Percentiles rank a stretch among this genome's conserved stretches.
Conservation (phyloP, 2,329 filamentous ascomycete genomes). For the Claviceps humidiphila region DNA sequence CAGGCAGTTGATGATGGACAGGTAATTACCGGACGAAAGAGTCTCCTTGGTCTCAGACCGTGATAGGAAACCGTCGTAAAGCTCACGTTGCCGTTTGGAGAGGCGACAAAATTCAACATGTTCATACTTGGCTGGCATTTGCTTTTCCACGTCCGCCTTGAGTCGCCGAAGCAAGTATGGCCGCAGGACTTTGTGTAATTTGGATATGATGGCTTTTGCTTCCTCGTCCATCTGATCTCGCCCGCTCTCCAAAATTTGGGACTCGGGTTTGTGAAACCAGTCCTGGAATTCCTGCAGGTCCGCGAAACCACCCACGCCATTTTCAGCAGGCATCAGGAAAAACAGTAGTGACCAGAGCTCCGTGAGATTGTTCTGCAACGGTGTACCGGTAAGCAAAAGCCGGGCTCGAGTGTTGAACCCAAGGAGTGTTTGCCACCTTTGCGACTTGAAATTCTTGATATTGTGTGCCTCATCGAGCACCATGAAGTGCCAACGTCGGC, state of each 20-base stretch:
- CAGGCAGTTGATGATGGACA: conserved; percentile 95
- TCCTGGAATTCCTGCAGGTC: conserved; percentile 93
- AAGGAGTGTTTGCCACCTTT: conserved; percentile 89
- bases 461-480: conserved; percentile 97
- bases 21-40: conserved; percentile 81
- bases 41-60: conserved; percentile 81
- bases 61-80: conserved; percentile 94
- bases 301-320: conserved; percentile 78
- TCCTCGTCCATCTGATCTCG: conserved; percentile 91
- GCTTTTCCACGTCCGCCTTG: conserved; percentile 96
- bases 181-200: conserved; percentile 84
- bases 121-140: conserved; percentile 97
- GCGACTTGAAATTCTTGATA: conserved; percentile 98
- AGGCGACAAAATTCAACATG: conserved; percentile 92
- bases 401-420: conserved; percentile 85
- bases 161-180: conserved; percentile 83
- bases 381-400: conserved; percentile 82
- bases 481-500: conserved; percentile 92
- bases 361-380: conserved; percentile 90
- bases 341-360: conserved; percentile 95
- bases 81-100: conserved; percentile 85
- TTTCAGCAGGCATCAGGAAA: conserved; percentile 87
- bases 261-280: conserved; percentile 89
- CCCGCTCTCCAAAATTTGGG: conserved; percentile 90
- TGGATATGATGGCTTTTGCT: conserved; percentile 78